Percentiles rank a stretch among this genome's conserved stretches.
These are phyloP conservation scores for Teratosphaeria viscida DNA, from an alignment of 2,329 filamentous ascomycete species.

Conservation along the genomic window DNA sequence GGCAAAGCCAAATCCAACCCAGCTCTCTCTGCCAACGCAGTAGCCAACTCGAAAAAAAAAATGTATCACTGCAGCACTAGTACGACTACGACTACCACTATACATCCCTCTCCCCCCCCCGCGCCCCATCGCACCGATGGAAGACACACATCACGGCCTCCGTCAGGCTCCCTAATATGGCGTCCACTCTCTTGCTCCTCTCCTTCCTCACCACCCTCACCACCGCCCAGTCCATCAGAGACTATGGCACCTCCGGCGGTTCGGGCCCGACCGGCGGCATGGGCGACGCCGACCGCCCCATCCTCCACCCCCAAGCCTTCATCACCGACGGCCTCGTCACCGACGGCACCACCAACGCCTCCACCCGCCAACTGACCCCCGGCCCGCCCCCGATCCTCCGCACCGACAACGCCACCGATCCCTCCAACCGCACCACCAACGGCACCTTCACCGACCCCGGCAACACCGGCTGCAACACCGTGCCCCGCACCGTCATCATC, in stretches of 20 bases:
- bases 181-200: not conserved
- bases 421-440: constrained; percentile 1
- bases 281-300: constrained; percentile 12
- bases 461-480: not conserved
- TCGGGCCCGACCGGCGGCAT: constrained; percentile 11
- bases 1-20: not conserved
- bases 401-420: constrained; percentile 3
- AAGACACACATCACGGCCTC: not conserved
- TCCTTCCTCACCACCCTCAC: not conserved
- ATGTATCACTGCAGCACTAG: too few species aligned
- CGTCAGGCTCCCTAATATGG: not conserved
- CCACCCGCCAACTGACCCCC: constrained; percentile 12
- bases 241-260: constrained; percentile 10
- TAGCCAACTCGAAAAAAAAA: not conserved
- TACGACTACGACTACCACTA: too few species aligned
- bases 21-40: too few species aligned
- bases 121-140: not conserved
- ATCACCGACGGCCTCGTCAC: constrained; percentile 17
- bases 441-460: not conserved
- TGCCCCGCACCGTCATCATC: constrained; percentile 5
- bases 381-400: constrained; percentile 8
- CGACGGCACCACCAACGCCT: constrained; percentile 5
- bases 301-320: constrained; percentile 10
- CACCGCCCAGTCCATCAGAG: constrained; percentile 5
- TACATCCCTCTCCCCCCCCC: too few species aligned